Percentiles rank a stretch among this genome's conserved stretches.
Evolutionary conservation across 2,329 filamentous ascomycete genomes (phyloP).

Genomic region (Xylariaceae sp.): DNA sequence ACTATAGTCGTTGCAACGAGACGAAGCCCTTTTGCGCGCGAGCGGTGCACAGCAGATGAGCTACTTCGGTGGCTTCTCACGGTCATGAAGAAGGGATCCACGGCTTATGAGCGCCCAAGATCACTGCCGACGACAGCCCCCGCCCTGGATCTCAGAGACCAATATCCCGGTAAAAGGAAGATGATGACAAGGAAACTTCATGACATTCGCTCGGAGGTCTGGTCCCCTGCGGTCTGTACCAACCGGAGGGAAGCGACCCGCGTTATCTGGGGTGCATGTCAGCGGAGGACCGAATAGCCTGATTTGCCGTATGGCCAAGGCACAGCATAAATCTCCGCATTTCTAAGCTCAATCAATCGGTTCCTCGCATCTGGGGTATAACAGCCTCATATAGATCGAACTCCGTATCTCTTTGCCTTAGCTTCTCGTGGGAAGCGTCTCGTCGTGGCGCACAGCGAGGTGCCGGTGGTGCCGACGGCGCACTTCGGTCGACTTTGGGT

Average conservation of each 20-base stretch:
- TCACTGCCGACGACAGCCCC: too few species aligned
- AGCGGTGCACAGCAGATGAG: slow-evolving; percentile 7
- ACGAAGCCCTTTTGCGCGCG: too few species aligned
- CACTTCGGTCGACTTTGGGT: too few species aligned
- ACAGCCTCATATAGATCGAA: too few species aligned
- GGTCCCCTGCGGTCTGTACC: slow-evolving; percentile 3
- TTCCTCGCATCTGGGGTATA: too few species aligned
- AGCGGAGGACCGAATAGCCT: slow-evolving; percentile 17
- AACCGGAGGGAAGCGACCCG: slow-evolving; percentile 16
- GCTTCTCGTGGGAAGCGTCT: too few species aligned
- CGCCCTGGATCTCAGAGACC: background rate
- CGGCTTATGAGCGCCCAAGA: slow-evolving; percentile 4
- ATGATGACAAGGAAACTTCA: slow-evolving; percentile 1
- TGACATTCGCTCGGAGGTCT: background rate
- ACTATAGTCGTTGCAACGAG: background rate
- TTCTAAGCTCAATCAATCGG: too few species aligned
- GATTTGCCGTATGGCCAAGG: slow-evolving; percentile 7
- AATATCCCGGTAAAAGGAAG: background rate
- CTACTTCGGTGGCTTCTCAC: background rate
- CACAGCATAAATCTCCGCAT: too few species aligned
- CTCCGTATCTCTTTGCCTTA: too few species aligned
- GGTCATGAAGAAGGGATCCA: background rate
- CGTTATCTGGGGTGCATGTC: slow-evolving; percentile 17
- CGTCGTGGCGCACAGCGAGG: too few species aligned
- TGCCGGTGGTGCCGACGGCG: too few species aligned